Evolutionary conservation across 768 basidiomycete genomes (phyloP).

Genomic region (Strobilomyces echinocephalus): DNA sequence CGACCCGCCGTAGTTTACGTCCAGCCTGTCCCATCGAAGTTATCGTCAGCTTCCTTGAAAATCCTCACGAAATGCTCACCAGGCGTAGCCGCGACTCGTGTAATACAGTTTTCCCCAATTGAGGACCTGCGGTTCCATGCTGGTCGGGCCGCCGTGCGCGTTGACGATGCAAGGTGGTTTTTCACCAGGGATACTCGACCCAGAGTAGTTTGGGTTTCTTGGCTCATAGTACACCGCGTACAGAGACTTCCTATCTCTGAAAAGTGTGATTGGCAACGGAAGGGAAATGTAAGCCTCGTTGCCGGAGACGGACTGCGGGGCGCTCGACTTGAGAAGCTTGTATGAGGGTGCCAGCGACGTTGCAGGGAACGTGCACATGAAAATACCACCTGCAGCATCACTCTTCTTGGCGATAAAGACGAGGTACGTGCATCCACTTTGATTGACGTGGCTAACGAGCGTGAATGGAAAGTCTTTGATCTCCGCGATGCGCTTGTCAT

Average conservation of each 20-base stretch:
- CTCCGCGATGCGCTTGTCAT: slow-evolving; percentile 23
- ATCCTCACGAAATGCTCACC: slow-evolving; percentile 37
- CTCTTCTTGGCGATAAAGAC: slow-evolving; percentile 33
- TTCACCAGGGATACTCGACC: slow-evolving; percentile 43
- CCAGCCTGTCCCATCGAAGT: slow-evolving; percentile 40
- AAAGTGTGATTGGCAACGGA: slow-evolving; percentile 45
- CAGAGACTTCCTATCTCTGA: slow-evolving; percentile 36
- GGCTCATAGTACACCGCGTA: slow-evolving; percentile 68
- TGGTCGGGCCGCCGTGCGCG: slow-evolving; percentile 73
- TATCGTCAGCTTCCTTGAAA: background rate
- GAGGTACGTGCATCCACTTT: slow-evolving; percentile 20
- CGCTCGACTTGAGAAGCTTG: slow-evolving; percentile 21
- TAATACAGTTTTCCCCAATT: slow-evolving; percentile 57
- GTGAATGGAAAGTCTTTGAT: slow-evolving; percentile 33
- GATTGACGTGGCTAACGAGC: slow-evolving; percentile 21
- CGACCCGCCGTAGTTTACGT: slow-evolving; percentile 76
- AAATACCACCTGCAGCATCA: slow-evolving; percentile 30
- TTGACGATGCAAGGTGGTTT: slow-evolving; percentile 63
- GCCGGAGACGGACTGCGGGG: slow-evolving; percentile 12
- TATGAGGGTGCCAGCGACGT: slow-evolving; percentile 22
- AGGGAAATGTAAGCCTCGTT: slow-evolving; percentile 38
- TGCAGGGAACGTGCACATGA: slow-evolving; percentile 26
- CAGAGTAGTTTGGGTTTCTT: slow-evolving; percentile 55
- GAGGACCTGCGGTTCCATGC: slow-evolving; percentile 41
- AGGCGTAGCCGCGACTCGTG: slow-evolving; percentile 69